phyloP scores from a whole-genome alignment of 148 eudicot species.

The Rhododendron mucronatum region DNA sequence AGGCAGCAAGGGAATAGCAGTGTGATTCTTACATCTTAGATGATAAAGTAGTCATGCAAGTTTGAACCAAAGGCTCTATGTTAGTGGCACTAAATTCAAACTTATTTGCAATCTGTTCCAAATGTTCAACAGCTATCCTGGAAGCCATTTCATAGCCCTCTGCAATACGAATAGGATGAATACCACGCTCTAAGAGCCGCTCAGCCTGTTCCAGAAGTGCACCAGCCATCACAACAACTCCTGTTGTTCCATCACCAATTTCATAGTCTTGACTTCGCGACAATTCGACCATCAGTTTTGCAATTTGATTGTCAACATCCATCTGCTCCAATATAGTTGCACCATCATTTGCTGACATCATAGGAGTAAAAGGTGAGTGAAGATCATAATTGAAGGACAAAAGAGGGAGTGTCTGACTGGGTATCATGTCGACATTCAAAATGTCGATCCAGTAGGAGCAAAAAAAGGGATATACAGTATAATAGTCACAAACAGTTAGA shows the following conservation, averaged over 20 bases:
- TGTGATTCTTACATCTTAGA: conserved; percentile 69
- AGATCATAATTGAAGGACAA: neutral
- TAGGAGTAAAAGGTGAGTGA: neutral
- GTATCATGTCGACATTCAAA: neutral
- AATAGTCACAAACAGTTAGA: neutral
- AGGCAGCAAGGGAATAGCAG: neutral
- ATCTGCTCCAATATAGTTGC: conserved; percentile 97
- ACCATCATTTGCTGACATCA: conserved; percentile 82
- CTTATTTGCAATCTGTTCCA: conserved; percentile 70
- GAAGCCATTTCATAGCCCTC: conserved; percentile 96
- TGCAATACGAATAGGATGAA: conserved; percentile 90
- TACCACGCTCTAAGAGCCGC: conserved; percentile 82
- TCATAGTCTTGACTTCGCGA: conserved; percentile 98
- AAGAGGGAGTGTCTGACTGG: neutral
- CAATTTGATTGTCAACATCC: conserved; percentile 96
- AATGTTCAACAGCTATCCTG: conserved; percentile 73
- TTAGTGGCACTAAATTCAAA: conserved; percentile 58
- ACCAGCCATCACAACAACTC: conserved; percentile 78
- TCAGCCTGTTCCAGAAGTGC: conserved; percentile 86
- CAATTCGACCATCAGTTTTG: conserved; percentile 92
- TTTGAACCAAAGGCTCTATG: conserved; percentile 72
- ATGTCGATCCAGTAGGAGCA: neutral
- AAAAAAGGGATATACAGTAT: neutral
- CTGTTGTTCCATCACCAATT: conserved; percentile 51
- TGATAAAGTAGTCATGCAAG: conserved; percentile 97